phyloP scores from a whole-genome alignment of 805 yeast species.

The Candida khao-thaluensis region DNA sequence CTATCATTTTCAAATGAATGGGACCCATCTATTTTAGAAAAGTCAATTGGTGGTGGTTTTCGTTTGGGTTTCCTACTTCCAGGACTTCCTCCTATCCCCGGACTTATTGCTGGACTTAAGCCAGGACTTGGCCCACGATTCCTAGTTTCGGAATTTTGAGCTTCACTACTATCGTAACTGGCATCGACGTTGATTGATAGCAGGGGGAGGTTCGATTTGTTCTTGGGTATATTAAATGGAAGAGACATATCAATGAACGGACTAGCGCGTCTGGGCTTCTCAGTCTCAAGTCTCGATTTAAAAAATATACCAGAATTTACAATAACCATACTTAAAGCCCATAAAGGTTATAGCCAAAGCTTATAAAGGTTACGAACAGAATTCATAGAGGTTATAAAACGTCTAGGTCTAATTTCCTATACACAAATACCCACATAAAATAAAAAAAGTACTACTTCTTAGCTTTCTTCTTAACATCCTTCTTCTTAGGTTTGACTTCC shows the following conservation, averaged over 20 bases:
- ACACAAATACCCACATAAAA: no score
- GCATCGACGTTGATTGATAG: constrained; percentile 12
- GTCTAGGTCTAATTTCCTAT: no score
- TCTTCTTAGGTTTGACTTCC: constrained; percentile 41
- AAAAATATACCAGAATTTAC: no score
- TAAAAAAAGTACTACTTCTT: no score
- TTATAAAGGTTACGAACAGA: no score
- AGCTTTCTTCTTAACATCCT: constrained; percentile 2
- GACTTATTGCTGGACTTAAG: constrained; percentile 6
- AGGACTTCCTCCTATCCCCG: constrained; percentile 3
- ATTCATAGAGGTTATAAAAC: no score
- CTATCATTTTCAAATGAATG: constrained; percentile 12
- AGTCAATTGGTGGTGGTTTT: constrained; percentile 46
- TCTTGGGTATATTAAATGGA: constrained; percentile 29
- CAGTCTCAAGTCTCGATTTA: background rate
- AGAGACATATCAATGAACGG: constrained; percentile 2
- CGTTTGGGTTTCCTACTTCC: constrained; percentile 20
- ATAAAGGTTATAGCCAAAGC: no score
- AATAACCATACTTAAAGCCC: no score
- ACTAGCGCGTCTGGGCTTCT: background rate
- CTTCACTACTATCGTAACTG: background rate
- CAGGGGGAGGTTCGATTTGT: constrained; percentile 19
- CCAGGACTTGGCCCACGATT: constrained; percentile 3
- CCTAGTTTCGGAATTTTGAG: background rate
- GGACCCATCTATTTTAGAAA: constrained; percentile 32